Evolutionary conservation across 148 eudicot genomes (phyloP), one percentile per base, ranked within the genome.

Genomic region (Fallopia convolvulus): DNA sequence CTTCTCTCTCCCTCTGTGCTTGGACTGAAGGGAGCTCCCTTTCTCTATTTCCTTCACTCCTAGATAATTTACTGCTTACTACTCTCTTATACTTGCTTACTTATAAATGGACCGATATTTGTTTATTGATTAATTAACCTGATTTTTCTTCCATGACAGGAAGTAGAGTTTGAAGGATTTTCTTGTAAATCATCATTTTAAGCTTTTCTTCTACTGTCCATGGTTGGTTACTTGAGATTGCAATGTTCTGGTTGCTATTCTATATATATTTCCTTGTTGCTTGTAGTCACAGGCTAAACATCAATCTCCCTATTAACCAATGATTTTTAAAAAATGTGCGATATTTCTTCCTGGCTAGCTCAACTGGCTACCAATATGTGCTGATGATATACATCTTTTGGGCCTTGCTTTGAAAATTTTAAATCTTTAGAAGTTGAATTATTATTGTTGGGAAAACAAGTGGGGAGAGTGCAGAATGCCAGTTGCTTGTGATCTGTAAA

Each of bases 21-120:
- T 94, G 99, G 99, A 94, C 99, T 94, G 99, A 94, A 94, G 99
- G 99, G 99, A 92, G 99, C 99, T 94, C 99, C 97, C 92, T 89
- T 82, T 84, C 85, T 78, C 87, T 75, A 78, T 73, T 82, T 33
- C 78, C 77, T 86, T 82, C 77, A 70, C 26, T 68, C 42, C 74
- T 58, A 70, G 52, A 56, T n/a, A n/a, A n/a, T 77, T 71, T 73
- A 20, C 21, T 56, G 8, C 26, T 17, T 20, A 58, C 65, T 20
- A 58, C 65, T 21, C 65, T 17, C 56, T 1, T 26, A 26, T 26
- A 26, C 0, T n/a, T n/a, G n/a, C n/a, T n/a, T n/a, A n/a, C n/a
- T 15, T 52, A 1, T 36, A 36, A 47, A 20, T 23, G 66, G 21
- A 10, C 66, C 32, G 1, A 58, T 23, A 20, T 58, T 58, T 58